Base-by-base conservation (phyloP, 78 protist genomes). In the Dictyostelium brefeldianum region DNA sequence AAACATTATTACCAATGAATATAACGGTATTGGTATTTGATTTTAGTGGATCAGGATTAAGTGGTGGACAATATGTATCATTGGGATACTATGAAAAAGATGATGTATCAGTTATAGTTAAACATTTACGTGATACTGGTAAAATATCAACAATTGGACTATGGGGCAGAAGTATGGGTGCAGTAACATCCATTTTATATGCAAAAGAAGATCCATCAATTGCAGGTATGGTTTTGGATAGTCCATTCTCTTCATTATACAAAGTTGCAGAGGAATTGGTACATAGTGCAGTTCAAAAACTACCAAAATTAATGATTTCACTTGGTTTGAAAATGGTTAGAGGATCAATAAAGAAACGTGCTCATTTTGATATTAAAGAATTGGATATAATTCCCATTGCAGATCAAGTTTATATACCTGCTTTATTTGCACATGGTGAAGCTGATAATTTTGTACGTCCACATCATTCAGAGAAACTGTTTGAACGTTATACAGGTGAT, bases 131-230 rank as follows among this genome's bases (percentile, higher is more conserved):
- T 50, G 79, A 71, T 0, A 65, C 89, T 50, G 89, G 81, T 15
- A 78, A 85, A 59, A 89, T 78, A 25, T 77, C 92, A 27, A 93
- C 94, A 10, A 81, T 96, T 17, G 97, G 96, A 14, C 59, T 96
- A 22, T 96, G 97, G 97, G 97, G 97, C 7, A 59, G 97, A 25
- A 54, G 82, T 36, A 96, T 96, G 97, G 97, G 97, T 46, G 96
- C 97, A 0, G 96, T 78, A 31, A 78, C 91, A 51, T 43, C 95
- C 0, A 69, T 96, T 36, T 56, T 96, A 59, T 91, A 96, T 54
- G 94, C 95, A 46, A 81, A 50, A 11, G 83, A 89, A 0, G 96
- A 96, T 46, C 95, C 96, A 1, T 80, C 95, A 0, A 78, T 96
- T 27, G 96, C 96, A 7, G 96, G 96, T 20, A 74, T 94, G 85